Evolutionary conservation across 768 basidiomycete genomes (phyloP), one percentile per base, ranked within the genome.

Genomic region (Lactarius hengduanensis): DNA sequence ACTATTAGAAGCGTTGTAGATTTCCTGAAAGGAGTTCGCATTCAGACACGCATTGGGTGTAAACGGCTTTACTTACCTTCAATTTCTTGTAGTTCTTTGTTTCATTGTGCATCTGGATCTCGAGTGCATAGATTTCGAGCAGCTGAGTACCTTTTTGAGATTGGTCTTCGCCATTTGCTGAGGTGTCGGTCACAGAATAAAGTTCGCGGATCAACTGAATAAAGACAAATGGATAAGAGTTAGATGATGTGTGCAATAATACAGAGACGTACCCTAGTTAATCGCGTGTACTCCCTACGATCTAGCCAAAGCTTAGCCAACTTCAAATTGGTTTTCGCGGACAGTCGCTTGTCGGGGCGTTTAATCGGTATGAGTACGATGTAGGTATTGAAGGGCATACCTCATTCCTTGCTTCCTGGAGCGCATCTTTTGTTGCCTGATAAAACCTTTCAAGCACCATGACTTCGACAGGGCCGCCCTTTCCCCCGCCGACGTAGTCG

Each of bases 21-120:
- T 97, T 78, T 97, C 95, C 94, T 97, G 72, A 15, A 53, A 22
- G n/a, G 9, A 41, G 38, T 59, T 59, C 26, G 22, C 59, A 18
- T 26, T 10, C 20, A 13, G 34, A 45, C 30, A 36, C n/a, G 20
- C 28, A 34, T 15, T 34, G 26, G 22, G 18, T 30, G 4, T n/a
- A 20, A 57, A 53, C 2, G 26, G 20, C 26, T 54, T 13, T 57
- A 41, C 53, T 54, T 53, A 91, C 95, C 83, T 98, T 96, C 58
- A 98, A 83, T 76, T 98, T 98, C 80, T 96, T 96, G 79, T 89
- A 90, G 73, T 99, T 97, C 71, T 91, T 86, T 70, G 89, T 92
- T 77, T 98, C 96, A 71, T 95, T 96, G 79, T 98, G 95, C 97
- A 99, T 99, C 75, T 98, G 96, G 64, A 99, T 99, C 76, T 99